A percentile compares a stretch with the other conserved stretches of the same genome.
Evolutionary conservation across 345 rosid genomes (phyloP).

Genomic region (Schrenkiella parvula): DNA sequence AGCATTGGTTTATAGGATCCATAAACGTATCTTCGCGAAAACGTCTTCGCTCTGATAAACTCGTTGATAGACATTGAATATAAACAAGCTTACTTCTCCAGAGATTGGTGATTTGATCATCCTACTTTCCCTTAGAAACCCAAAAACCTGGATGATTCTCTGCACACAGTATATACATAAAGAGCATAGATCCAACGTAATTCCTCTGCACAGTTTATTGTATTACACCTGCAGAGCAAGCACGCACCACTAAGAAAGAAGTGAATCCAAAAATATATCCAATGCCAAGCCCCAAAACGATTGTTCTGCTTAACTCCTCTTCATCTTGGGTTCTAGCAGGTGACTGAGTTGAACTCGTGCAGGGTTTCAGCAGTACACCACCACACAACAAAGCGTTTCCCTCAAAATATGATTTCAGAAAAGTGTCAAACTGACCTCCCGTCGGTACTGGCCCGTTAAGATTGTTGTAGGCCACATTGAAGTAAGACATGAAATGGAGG

Average conservation of each 20-base stretch:
- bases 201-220: neutral
- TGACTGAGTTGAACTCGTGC: no score
- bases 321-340: neutral
- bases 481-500: no score
- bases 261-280: neutral
- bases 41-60: constrained; percentile 5
- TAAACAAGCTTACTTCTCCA: constrained; percentile 10
- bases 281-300: neutral
- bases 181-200: neutral
- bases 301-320: neutral
- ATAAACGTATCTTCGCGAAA: constrained; percentile 20
- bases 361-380: no score
- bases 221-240: neutral
- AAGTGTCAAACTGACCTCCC: no score
- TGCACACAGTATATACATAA: neutral
- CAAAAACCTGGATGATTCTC: neutral
- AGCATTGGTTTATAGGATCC: neutral
- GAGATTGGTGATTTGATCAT: neutral
- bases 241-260: neutral
- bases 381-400: no score
- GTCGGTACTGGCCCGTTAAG: no score
- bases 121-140: neutral
- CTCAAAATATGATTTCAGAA: no score
- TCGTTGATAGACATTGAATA: constrained; percentile 32
- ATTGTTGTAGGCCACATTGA: no score